Evolutionary conservation across 179 eudicot genomes (phyloP).

Genomic region (Carnegiea gigantea): DNA sequence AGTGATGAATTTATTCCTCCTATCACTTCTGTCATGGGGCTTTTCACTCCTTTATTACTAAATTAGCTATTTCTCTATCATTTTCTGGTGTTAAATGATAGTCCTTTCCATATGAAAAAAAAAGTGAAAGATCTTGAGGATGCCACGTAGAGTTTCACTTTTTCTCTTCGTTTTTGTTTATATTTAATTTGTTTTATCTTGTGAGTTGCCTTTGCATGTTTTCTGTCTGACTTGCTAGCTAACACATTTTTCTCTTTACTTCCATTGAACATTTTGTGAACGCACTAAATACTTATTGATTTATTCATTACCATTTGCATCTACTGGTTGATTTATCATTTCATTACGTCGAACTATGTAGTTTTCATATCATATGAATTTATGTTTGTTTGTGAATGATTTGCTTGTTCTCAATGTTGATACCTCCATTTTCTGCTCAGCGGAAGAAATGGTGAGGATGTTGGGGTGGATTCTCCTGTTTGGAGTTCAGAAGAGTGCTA

Average conservation of each 20-base stretch:
- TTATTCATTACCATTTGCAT: too few species aligned
- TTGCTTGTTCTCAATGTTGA: conserved; percentile 17
- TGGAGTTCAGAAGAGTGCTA: conserved; percentile 80
- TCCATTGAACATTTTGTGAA: background rate
- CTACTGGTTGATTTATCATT: background rate
- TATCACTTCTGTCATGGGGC: too few species aligned
- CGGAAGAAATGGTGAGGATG: conserved; percentile 90
- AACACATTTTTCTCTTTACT: background rate
- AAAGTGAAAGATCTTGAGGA: too few species aligned
- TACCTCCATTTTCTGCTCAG: conserved; percentile 40
- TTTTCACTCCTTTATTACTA: too few species aligned
- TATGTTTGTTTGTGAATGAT: background rate
- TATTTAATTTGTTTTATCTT: too few species aligned
- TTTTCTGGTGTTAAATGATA: too few species aligned
- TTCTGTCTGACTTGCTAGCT: background rate
- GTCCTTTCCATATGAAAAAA: too few species aligned
- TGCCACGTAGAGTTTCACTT: too few species aligned
- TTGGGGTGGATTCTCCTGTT: conserved; percentile 81
- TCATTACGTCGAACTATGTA: conserved; percentile 13
- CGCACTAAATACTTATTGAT: background rate
- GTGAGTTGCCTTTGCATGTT: background rate
- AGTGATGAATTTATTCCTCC: too few species aligned
- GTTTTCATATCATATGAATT: background rate
- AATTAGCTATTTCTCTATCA: too few species aligned
- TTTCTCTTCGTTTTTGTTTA: too few species aligned